Base-by-base conservation (phyloP, 2,329 filamentous ascomycete species). In the Aurifilum marmelostoma region DNA sequence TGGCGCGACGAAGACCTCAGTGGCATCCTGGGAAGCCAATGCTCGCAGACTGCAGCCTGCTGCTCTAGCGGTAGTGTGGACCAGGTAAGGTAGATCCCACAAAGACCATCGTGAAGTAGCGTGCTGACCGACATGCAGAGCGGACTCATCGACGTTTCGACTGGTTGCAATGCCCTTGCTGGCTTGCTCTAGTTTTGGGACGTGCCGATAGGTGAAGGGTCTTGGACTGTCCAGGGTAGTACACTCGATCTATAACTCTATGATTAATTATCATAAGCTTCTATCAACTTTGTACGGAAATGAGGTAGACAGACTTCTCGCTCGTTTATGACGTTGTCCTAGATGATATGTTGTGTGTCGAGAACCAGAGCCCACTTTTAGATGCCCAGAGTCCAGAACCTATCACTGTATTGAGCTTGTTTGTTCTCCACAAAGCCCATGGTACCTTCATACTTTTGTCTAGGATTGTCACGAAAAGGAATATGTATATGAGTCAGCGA, bases 301-400 rank as follows among this genome's bases (percentile, higher is more conserved):
- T 27, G 24, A 29, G n/a, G 24, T 29, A 27, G 24, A 29, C 50
- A 54, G n/a, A 54, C n/a, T 24, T 27, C n/a, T 54, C 29, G 9
- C 24, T 16, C 0, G 24, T 5, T 14, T 27, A 27, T 27, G 2
- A 27, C 21, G 14, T n/a, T n/a, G n/a, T 29, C 24, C 12, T 14
- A 14, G 3, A 16, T 11, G n/a, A 6, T 54, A 9, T 27, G 24
- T 11, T 54, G 24, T 27, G 12, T 54, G 3, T 12, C 24, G 16
- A 12, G 24, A 24, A 54, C 50, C 24, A 29, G 14, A 24, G 11
- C 50, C 50, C 12, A 4, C 4, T 27, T 12, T 4, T 3, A 16
- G 73, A 9, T 8, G 29, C 32, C n/a, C 76, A 66, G 81, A 69
- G 82, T 80, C 80, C 80, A 82, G 12, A 74, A 72, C 8, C 76